These are phyloP conservation scores for Coprinopsis strossmayeri DNA, from an alignment of 768 basidiomycete species.

Conservation along the genomic window DNA sequence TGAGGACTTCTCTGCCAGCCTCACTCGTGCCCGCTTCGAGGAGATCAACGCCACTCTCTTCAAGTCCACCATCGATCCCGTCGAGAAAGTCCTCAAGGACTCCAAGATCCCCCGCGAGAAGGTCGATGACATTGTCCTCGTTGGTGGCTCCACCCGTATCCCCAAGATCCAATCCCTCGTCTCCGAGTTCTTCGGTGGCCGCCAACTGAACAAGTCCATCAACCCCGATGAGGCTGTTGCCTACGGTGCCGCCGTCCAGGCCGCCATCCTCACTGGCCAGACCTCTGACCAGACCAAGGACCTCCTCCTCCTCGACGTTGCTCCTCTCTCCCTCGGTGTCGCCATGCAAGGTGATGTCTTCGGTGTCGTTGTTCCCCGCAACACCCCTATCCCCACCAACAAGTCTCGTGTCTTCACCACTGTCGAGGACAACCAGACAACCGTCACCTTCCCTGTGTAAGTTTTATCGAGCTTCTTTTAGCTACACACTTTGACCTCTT, in stretches of 20 bases:
- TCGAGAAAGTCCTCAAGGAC: constrained; percentile 98
- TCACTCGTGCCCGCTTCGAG: constrained; percentile 99
- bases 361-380: constrained; percentile 98
- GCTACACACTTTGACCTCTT: too few species aligned
- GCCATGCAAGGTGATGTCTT: constrained; percentile 99
- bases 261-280: constrained; percentile 96
- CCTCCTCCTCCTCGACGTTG: constrained; percentile 96
- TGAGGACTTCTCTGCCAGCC: constrained; percentile 97
- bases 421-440: constrained; percentile 99
- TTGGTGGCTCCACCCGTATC: constrained; percentile 99
- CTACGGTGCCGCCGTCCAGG: constrained; percentile 99
- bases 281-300: constrained; percentile 99
- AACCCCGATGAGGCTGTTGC: constrained; percentile 99
- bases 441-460: constrained; percentile 99
- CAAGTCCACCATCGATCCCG: constrained; percentile 97
- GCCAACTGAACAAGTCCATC: constrained; percentile 99
- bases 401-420: constrained; percentile 99
- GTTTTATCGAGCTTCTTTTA: too few species aligned
- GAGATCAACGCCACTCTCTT: constrained; percentile 95
- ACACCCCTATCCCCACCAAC: constrained; percentile 99
- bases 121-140: constrained; percentile 98
- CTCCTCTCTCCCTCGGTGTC: constrained; percentile 97
- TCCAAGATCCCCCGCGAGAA: constrained; percentile 96
- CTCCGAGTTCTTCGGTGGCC: constrained; percentile 97
- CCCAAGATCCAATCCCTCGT: constrained; percentile 98